Evolutionary conservation across 495 filamentous ascomycete species (phyloP).

Genomic region (Penicillium desertorum): DNA sequence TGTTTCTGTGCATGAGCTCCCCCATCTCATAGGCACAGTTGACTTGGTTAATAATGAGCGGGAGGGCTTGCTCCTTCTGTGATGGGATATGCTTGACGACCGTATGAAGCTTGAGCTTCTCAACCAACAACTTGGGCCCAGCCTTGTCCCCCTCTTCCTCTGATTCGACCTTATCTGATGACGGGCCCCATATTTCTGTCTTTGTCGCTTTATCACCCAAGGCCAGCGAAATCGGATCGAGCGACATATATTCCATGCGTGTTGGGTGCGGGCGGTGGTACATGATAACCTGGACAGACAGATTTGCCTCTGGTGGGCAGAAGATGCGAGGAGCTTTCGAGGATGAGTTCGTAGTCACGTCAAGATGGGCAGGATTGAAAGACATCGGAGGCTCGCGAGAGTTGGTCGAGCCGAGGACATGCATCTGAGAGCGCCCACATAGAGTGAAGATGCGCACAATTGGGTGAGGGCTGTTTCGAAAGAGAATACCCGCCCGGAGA

Average conservation of each 20-base stretch:
- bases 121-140: conserved; percentile 63
- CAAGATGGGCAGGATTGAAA: conserved; percentile 70
- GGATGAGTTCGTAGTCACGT: conserved; percentile 58
- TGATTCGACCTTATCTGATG: conserved; percentile 36
- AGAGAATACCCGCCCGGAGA: conserved; percentile 76
- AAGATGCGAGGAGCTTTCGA: conserved; percentile 66
- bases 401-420: conserved; percentile 83
- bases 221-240: conserved; percentile 83
- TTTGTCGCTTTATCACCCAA: conserved; percentile 68
- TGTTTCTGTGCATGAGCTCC: conserved; percentile 81
- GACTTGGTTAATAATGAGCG: conserved; percentile 86
- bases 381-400: conserved; percentile 43
- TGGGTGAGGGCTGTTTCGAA: conserved; percentile 79
- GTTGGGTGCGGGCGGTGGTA: conserved; percentile 83
- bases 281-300: conserved; percentile 81
- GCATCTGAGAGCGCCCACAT: conserved; percentile 78
- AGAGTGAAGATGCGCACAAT: conserved; percentile 77
- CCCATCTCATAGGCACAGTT: conserved; percentile 94
- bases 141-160: conserved; percentile 64
- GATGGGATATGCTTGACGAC: conserved; percentile 74
- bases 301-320: conserved; percentile 57
- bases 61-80: conserved; percentile 76
- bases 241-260: conserved; percentile 95
- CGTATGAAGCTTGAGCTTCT: conserved; percentile 87
- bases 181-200: conserved; percentile 27